Percentiles rank a stretch among this genome's conserved stretches.
phyloP scores from a whole-genome alignment of 2,329 filamentous ascomycete species.

The Cytospora leucostoma region DNA sequence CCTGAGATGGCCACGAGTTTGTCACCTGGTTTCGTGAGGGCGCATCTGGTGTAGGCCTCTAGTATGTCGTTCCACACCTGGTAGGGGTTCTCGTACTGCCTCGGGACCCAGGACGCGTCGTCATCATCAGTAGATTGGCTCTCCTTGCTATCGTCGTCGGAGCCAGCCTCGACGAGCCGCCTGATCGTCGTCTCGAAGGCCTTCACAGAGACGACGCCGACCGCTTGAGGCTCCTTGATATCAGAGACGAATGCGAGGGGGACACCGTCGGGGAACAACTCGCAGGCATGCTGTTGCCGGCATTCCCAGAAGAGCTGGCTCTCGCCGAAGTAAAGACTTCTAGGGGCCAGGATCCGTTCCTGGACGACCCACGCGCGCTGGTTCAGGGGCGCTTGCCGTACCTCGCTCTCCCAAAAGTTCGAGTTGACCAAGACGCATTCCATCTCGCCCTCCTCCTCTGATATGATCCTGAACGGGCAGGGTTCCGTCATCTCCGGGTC shows the following conservation, averaged over 20 bases:
- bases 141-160: not conserved
- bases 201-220: not conserved
- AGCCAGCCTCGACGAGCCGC: not conserved
- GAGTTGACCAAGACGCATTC: conserved; percentile 16
- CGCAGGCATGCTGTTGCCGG: conserved; percentile 18
- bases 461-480: not conserved
- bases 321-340: conserved; percentile 19
- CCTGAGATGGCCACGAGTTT: conserved; percentile 24
- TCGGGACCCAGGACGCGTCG: not conserved
- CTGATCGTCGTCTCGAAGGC: not conserved
- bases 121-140: not conserved
- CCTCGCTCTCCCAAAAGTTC: conserved; percentile 17
- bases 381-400: conserved; percentile 7
- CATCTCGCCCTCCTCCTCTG: not conserved
- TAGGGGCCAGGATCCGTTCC: conserved; percentile 17
- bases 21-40: conserved; percentile 14
- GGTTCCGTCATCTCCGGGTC: not conserved
- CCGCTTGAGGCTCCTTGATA: not conserved
- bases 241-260: not conserved
- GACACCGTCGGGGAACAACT: conserved; percentile 9
- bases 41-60: conserved; percentile 8
- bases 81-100: conserved; percentile 7
- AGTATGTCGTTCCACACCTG: conserved; percentile 19
- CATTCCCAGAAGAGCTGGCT: conserved; percentile 24
- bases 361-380: conserved; percentile 24